Base-by-base conservation (phyloP, 2,329 filamentous ascomycete genomes). In the Fusarium sp. region DNA sequence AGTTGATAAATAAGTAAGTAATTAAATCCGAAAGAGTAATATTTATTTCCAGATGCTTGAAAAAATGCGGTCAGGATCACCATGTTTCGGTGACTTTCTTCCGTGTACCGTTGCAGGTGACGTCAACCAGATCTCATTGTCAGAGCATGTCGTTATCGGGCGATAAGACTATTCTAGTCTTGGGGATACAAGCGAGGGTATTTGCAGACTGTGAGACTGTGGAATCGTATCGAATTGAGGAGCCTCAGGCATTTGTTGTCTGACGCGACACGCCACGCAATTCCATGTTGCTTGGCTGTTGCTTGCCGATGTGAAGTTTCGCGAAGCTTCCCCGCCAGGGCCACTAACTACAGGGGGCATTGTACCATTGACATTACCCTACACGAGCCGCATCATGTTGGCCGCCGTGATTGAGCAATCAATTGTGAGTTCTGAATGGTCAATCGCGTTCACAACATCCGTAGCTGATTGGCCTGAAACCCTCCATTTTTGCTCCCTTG, bases 101-200 rank as follows among this genome's bases (percentile, higher is more conserved):
- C 28, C 36, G n/a, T 41, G 17, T 44, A 65, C 59, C 30, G 26
- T 47, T 28, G n/a, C n/a, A 26, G 17, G 48, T 74, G 72, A 74
- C 72, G 72, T 74, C 72, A 74, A 74, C 26, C 14, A 42, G 22
- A 26, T 42, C 41, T 70, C 61, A 62, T 63, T 14, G 26, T 26
- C 32, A 24, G n/a, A 38, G 47, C 32, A 69, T 55, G 41, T n/a
- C 15, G 15, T 47, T 20, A 24, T 67, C 44, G 57, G 13, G 51
- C 45, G 61, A 74, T 65, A 41, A 28, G 32, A 48, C 48, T 48
- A 42, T 42, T 15, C 63, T 59, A 9, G 13, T 28, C 38, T 30
- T 47, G 66, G 58, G 26, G 10, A 10, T 38, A 59, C 66, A 59
- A 45, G 70, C 66, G 66, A 74, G 58, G 61, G 38, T 54, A 48